phyloP scores from a whole-genome alignment of 192 early-diverging fungal species.

The Backusella luteola region DNA sequence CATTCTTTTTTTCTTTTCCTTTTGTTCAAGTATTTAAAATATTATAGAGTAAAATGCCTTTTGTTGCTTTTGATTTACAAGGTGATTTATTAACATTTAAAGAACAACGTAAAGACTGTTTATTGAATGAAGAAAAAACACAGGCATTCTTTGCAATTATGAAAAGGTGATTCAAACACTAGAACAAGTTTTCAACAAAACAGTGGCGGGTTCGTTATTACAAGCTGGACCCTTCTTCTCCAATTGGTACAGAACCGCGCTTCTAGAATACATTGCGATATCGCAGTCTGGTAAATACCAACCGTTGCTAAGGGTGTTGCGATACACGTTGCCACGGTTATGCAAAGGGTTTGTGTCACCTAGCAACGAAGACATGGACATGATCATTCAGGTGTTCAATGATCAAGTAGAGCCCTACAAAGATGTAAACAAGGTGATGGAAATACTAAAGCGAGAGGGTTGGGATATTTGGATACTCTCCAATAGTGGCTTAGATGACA shows the following conservation, averaged over 20 bases:
- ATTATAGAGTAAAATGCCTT: neutral
- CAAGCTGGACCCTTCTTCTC: neutral
- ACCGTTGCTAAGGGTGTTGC: neutral
- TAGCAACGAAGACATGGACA: neutral
- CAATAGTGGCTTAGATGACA: constrained; percentile 7
- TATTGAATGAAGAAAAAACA: neutral
- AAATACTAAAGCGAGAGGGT: neutral
- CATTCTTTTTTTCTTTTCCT: neutral
- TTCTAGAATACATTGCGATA: neutral
- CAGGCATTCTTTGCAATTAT: neutral
- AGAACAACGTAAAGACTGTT: neutral
- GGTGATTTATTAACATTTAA: neutral
- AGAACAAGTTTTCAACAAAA: neutral
- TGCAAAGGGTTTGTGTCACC: neutral
- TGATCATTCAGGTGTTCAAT: neutral
- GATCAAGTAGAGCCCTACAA: neutral
- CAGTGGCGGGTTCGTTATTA: neutral
- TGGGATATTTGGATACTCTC: constrained; percentile 38
- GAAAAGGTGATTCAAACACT: constrained; percentile 1
- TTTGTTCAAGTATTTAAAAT: neutral
- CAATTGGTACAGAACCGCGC: neutral
- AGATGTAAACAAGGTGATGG: neutral
- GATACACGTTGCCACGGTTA: neutral
- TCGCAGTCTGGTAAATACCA: constrained; percentile 1
- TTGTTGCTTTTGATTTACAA: constrained; percentile 9